phyloP scores from a whole-genome alignment of 2,329 filamentous ascomycete genomes.

The Curvularia eragrostidis region DNA sequence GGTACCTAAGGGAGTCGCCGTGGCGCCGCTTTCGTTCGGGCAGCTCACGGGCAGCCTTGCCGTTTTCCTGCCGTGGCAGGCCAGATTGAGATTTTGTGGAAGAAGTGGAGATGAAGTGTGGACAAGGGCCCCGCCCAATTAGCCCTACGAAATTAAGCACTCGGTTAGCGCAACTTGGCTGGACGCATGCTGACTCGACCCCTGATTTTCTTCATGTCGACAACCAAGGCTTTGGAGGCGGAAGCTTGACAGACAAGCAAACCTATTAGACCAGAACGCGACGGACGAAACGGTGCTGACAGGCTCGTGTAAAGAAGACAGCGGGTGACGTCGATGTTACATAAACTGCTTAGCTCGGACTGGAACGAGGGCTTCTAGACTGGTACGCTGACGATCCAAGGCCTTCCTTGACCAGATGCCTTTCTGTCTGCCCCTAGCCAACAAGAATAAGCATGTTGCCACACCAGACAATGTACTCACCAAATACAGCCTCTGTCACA shows the following conservation, averaged over 20 bases:
- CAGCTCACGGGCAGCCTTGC: neutral
- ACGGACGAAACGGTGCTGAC: neutral
- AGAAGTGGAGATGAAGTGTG: conserved; percentile 1
- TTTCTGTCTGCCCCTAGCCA: neutral
- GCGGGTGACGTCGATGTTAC: conserved; percentile 4
- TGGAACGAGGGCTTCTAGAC: neutral
- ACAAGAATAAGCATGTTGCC: neutral
- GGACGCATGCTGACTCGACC: conserved; percentile 18
- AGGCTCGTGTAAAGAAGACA: neutral
- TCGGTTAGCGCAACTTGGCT: conserved; percentile 22
- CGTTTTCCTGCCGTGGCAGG: neutral
- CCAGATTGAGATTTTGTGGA: neutral
- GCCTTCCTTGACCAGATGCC: neutral
- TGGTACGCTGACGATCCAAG: neutral
- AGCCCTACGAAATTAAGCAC: conserved; percentile 27
- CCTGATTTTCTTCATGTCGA: conserved; percentile 17
- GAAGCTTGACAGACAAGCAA: conserved; percentile 23
- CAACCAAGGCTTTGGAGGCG: conserved; percentile 31
- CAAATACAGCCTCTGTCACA: neutral
- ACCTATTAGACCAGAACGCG: conserved; percentile 1
- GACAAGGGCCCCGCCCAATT: conserved; percentile 8
- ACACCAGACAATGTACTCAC: neutral
- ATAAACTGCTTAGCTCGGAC: conserved; percentile 1
- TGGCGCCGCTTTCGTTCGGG: neutral
- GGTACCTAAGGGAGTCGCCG: neutral